Evolutionary conservation across 164 flowering plant genomes (phyloP).

Genomic region (Buxus sempervirens): DNA sequence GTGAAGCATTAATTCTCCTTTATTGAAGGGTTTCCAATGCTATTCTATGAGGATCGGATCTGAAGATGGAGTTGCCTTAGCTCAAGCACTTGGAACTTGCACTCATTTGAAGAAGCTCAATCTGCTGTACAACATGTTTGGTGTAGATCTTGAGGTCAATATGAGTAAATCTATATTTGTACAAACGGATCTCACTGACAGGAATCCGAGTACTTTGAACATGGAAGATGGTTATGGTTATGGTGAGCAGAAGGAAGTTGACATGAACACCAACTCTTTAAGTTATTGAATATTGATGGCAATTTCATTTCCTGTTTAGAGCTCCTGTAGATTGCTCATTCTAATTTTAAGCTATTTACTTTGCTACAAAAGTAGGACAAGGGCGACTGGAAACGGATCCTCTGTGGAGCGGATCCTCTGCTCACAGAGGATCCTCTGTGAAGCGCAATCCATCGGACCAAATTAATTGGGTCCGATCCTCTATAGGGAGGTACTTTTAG

Average conservation of each 20-base stretch:
- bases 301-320: no score
- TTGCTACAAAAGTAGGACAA: no score
- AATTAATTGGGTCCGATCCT: no score
- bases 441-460: no score
- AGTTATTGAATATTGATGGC: conserved; percentile 58
- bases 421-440: no score
- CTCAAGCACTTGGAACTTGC: conserved; percentile 59
- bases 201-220: conserved; percentile 74
- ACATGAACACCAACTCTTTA: conserved; percentile 51
- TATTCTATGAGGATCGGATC: conserved; percentile 84
- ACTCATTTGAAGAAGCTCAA: conserved; percentile 67
- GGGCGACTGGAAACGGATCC: no score
- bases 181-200: conserved; percentile 41
- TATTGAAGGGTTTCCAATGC: conserved; percentile 83
- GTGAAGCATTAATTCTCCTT: conserved; percentile 60
- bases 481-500: no score
- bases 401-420: no score
- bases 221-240: conserved; percentile 69
- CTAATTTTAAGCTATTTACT: no score
- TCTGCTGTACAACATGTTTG: conserved; percentile 87
- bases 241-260: conserved; percentile 53
- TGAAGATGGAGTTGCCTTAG: conserved; percentile 73
- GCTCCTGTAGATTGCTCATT: no score
- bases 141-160: conserved; percentile 56
- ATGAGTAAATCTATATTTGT: conserved; percentile 52